These are phyloP conservation scores for Mortierella sp. DNA, from an alignment of 371 early-diverging fungal genomes.

Conservation along the genomic window DNA sequence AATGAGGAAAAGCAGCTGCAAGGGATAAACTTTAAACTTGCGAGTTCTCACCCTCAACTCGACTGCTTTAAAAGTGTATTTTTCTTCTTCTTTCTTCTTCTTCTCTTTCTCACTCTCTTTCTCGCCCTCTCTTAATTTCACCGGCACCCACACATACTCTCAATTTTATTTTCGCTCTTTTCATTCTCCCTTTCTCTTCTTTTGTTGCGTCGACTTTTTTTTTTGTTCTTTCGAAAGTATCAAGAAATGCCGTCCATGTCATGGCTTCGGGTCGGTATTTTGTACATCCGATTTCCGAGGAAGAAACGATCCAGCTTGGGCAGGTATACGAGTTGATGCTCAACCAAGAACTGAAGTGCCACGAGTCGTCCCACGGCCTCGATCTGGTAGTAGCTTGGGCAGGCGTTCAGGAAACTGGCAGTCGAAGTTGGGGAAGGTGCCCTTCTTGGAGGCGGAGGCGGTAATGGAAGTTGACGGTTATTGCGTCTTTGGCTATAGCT, in stretches of 20 bases:
- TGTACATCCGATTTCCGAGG: conserved; percentile 20
- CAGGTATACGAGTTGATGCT: conserved; percentile 25
- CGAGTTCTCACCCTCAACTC: no score
- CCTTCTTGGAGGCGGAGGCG: conserved; percentile 10
- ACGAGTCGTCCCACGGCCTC: conserved; percentile 23
- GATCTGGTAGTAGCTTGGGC: conserved; percentile 3
- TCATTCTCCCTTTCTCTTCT: no score
- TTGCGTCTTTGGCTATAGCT: not conserved
- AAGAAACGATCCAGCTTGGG: conserved; percentile 28
- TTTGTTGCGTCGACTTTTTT: no score
- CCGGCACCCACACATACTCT: no score
- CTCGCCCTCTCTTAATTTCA: not conserved
- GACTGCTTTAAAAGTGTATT: no score
- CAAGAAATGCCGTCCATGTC: not conserved
- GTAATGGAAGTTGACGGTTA: conserved; percentile 3
- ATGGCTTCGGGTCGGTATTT: conserved; percentile 15
- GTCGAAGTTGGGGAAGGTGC: not conserved
- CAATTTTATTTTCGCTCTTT: no score
- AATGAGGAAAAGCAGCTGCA: no score
- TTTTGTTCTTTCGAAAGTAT: no score
- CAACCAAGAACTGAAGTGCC: conserved; percentile 37
- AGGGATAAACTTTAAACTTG: no score
- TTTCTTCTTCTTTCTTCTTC: not conserved
- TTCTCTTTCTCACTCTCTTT: not conserved
- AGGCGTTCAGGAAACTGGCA: not conserved